A percentile compares a stretch with the other conserved stretches of the same genome.
Conservation (phyloP, 2,329 filamentous ascomycete genomes). For the Paracoccidioides lutzii region DNA sequence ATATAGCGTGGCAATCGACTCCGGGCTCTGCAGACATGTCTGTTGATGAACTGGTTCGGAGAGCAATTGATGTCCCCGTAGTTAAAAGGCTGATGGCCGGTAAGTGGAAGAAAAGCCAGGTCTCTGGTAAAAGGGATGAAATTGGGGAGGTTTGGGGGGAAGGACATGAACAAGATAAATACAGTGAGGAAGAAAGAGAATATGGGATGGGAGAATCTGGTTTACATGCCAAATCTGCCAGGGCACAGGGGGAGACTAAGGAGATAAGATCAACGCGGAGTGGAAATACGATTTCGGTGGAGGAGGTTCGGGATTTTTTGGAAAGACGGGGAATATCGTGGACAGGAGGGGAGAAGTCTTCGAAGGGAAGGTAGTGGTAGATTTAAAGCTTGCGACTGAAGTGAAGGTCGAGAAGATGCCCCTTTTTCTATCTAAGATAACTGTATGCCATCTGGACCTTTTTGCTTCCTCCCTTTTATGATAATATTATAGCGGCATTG, state of each 20-base stretch:
- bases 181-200: not conserved
- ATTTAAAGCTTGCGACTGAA: not conserved
- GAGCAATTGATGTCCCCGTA: slow-evolving; percentile 22
- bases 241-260: not conserved
- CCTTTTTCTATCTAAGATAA: not conserved
- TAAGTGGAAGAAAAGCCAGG: not conserved
- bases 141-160: slow-evolving; percentile 53
- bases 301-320: not conserved
- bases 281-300: not conserved
- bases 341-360: not conserved
- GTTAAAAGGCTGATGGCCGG: not conserved
- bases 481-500: not conserved
- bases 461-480: not conserved
- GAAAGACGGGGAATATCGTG: not conserved
- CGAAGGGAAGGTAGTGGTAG: too few species aligned
- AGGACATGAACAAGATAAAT: slow-evolving; percentile 44
- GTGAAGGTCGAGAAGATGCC: not conserved
- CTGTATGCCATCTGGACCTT: not conserved
- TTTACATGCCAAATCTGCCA: not conserved
- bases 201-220: not conserved
- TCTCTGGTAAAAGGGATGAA: too few species aligned
- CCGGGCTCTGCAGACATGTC: not conserved
- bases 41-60: slow-evolving; percentile 15
- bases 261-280: too few species aligned
- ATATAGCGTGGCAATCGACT: slow-evolving; percentile 18